Percentiles rank a stretch among this genome's conserved stretches.
These are phyloP conservation scores for Ganoderma sinense DNA, from an alignment of 1,284 basidiomycete genomes.

Conservation along the genomic window DNA sequence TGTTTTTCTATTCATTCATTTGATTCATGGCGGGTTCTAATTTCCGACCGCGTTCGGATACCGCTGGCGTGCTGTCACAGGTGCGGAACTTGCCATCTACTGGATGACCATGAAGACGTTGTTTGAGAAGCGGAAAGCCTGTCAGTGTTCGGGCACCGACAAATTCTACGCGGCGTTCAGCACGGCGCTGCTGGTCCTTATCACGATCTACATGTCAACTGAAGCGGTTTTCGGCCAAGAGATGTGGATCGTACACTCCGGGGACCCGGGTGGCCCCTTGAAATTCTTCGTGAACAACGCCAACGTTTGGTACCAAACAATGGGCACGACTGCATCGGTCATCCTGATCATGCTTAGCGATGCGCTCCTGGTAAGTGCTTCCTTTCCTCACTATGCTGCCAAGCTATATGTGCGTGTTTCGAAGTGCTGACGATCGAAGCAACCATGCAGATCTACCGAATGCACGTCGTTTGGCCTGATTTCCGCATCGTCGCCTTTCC, in stretches of 20 bases:
- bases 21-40: not conserved
- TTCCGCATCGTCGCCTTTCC: not conserved
- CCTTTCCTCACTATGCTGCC: too few relatives aligned
- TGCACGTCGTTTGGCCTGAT: not conserved
- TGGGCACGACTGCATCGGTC: slow-evolving; percentile 26
- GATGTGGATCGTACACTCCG: not conserved
- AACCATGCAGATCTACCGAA: not conserved
- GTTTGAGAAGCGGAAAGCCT: not conserved
- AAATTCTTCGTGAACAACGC: not conserved
- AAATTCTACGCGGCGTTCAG: not conserved
- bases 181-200: not conserved
- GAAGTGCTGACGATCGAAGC: not conserved
- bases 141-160: not conserved
- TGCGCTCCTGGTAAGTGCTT: slow-evolving; percentile 28
- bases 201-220: not conserved
- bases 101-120: not conserved
- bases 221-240: not conserved
- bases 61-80: not conserved
- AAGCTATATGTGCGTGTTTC: not conserved
- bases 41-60: too few relatives aligned
- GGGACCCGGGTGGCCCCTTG: not conserved
- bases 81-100: not conserved
- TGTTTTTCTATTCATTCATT: not conserved
- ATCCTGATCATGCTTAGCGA: slow-evolving; percentile 29
- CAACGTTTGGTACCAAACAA: slow-evolving; percentile 31